Evolutionary conservation across 305 asterid species (phyloP), one percentile per base, ranked within the genome.

Genomic region (Petunia hybrid): DNA sequence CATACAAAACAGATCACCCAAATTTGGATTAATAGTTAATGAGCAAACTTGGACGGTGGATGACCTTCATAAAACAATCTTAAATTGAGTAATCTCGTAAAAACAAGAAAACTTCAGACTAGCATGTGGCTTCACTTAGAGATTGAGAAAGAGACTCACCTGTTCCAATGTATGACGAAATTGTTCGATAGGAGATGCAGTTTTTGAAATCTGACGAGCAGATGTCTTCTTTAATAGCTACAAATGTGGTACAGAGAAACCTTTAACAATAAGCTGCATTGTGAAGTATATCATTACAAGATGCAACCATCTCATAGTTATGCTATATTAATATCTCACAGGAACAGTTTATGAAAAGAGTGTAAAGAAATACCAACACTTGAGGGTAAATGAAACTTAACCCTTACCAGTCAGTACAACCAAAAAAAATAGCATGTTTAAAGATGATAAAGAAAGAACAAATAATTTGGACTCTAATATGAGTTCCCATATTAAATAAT

Each of bases 221-320:
- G 91, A 92, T 71, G 89, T 84, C 93, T 89, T 93, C 93, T 90
- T 92, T 91, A 93, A 73, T 82, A 93, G 93, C 98, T 93, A 91
- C 98, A 92, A 87, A 90, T 87, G 87, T 83, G 88, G 90, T 80
- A 89, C 90, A 92, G 73, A 89, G 85, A 91, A 91, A 90, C 91
- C 90, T 88, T 93, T 84, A 88, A 89, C 91, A 85, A 80, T 89
- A 70, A 90, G 89, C 90, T 85, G 97, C 95, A 89, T 85, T 60
- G 87, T 87, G 86, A 85, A 82, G 85, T 82, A 75, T 86, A 83
- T 63, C 57, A 84, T 85, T 87, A 87, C 92, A 91, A 91, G 85
- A 86, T 79, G 84, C 77, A 82, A 84, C 80, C 86, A 83, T 80
- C 82, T 57, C 16, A 61, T 57, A 78, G 53, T 53, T 60, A 70